Evolutionary conservation across 2,329 filamentous ascomycete genomes (phyloP).

Genomic region (Colletotrichum sansevieriae): DNA sequence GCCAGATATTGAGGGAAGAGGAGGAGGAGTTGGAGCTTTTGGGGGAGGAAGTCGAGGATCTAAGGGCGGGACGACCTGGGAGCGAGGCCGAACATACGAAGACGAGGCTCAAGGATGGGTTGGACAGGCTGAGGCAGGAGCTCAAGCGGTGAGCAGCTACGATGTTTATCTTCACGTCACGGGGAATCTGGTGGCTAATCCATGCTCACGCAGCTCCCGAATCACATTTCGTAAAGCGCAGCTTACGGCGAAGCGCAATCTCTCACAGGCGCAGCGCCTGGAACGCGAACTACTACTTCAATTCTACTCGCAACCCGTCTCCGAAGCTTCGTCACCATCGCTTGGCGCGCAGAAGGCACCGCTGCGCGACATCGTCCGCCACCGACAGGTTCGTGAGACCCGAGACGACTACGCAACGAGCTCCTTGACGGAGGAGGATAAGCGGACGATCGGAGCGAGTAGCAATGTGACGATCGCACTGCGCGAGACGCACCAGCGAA

Average conservation of each 20-base stretch:
- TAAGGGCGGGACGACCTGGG: conserved; percentile 65
- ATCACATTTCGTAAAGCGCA: conserved; percentile 85
- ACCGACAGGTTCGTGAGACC: conserved; percentile 47
- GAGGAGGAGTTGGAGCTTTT: conserved; percentile 88
- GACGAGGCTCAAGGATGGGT: conserved; percentile 74
- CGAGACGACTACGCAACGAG: conserved; percentile 45
- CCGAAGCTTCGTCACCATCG: conserved; percentile 50
- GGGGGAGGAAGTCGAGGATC: conserved; percentile 80
- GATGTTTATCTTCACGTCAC: conserved; percentile 16
- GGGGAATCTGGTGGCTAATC: conserved; percentile 35
- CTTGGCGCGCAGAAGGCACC: conserved; percentile 43
- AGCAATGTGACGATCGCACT: conserved; percentile 88
- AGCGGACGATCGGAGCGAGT: conserved; percentile 80
- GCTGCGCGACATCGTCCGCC: conserved; percentile 44
- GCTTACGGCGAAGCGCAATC: conserved; percentile 80
- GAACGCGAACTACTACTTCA: conserved; percentile 83
- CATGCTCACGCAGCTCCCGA: conserved; percentile 59
- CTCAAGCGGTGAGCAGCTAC: conserved; percentile 71
- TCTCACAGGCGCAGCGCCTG: conserved; percentile 78
- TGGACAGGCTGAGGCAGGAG: conserved; percentile 77
- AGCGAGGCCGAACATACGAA: conserved; percentile 72
- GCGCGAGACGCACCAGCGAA: conserved; percentile 86
- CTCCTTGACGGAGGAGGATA: conserved; percentile 72
- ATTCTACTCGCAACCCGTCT: conserved; percentile 65
- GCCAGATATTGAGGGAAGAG: conserved; percentile 79